phyloP scores from a whole-genome alignment of 805 yeast genomes.

The Wickerhamomyces strasburgensis region DNA sequence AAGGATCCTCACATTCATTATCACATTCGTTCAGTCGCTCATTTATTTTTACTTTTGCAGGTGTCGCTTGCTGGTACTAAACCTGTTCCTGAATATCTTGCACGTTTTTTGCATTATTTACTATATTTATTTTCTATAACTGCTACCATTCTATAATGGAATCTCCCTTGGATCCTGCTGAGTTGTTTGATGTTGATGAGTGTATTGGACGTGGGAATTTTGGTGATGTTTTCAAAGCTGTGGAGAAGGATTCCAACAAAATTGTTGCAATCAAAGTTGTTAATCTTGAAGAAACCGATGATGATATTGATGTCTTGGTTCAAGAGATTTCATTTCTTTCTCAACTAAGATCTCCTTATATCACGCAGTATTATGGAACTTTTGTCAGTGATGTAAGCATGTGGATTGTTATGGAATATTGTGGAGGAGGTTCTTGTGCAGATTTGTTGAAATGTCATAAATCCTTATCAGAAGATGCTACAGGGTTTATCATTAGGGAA shows the following conservation, averaged over 20 bases:
- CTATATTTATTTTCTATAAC: not conserved
- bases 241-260: slow-evolving; percentile 27
- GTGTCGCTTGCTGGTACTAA: too few species aligned
- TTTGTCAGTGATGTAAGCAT: slow-evolving; percentile 59
- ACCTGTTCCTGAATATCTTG: too few species aligned
- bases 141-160: slow-evolving; percentile 1
- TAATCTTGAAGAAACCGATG: slow-evolving; percentile 72
- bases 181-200: slow-evolving; percentile 35
- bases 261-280: slow-evolving; percentile 84
- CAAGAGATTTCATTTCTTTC: slow-evolving; percentile 78
- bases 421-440: slow-evolving; percentile 91
- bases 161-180: slow-evolving; percentile 21
- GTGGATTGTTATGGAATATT: slow-evolving; percentile 92
- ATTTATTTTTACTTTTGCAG: too few species aligned
- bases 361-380: slow-evolving; percentile 65
- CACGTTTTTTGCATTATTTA: not conserved
- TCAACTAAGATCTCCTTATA: slow-evolving; percentile 51
- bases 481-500: slow-evolving; percentile 57
- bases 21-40: too few species aligned
- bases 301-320: slow-evolving; percentile 63
- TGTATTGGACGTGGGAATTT: slow-evolving; percentile 82
- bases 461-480: slow-evolving; percentile 51
- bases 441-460: slow-evolving; percentile 60
- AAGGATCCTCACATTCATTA: too few species aligned
- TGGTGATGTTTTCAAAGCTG: slow-evolving; percentile 78